phyloP scores from a whole-genome alignment of 768 basidiomycete species.

The Hericium rajendrae region DNA sequence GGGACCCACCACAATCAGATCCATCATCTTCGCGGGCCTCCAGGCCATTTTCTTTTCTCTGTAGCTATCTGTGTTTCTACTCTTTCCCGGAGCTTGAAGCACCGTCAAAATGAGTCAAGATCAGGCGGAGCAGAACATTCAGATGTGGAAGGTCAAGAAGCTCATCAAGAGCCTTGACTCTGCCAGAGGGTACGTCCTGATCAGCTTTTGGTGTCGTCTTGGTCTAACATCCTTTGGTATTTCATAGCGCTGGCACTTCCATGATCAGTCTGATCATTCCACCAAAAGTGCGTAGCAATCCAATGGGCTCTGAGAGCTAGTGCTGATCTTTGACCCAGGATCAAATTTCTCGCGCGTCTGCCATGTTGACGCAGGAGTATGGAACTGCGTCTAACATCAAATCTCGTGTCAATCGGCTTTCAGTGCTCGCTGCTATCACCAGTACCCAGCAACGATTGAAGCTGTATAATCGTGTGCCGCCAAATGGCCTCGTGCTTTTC shows the following conservation, averaged over 20 bases:
- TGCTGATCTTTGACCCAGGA: conserved; percentile 34
- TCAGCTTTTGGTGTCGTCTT: too few species aligned
- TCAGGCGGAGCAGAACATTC: conserved; percentile 87
- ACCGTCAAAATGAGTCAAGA: conserved; percentile 65
- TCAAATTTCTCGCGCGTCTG: conserved; percentile 89
- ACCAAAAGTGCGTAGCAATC: conserved; percentile 55
- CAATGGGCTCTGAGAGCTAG: conserved; percentile 4
- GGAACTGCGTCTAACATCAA: conserved; percentile 99
- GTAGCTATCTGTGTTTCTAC: background rate
- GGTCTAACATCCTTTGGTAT: conserved; percentile 11
- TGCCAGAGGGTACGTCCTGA: conserved; percentile 64
- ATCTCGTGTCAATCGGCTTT: conserved; percentile 94
- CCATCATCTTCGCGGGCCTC: background rate
- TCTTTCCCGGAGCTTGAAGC: conserved; percentile 2
- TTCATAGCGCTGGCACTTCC: conserved; percentile 79
- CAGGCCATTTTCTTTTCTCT: background rate
- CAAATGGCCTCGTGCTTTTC: conserved; percentile 94
- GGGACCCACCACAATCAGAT: background rate
- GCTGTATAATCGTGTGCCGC: conserved; percentile 91
- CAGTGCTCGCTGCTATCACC: conserved; percentile 95
- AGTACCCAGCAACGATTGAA: conserved; percentile 97
- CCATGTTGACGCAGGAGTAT: conserved; percentile 97
- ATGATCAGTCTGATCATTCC: conserved; percentile 99
- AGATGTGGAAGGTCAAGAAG: conserved; percentile 99
- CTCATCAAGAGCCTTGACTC: conserved; percentile 96